These are phyloP conservation scores for Nigrograna mackinnonii DNA, from an alignment of 2,329 filamentous ascomycete species.

Conservation along the genomic window DNA sequence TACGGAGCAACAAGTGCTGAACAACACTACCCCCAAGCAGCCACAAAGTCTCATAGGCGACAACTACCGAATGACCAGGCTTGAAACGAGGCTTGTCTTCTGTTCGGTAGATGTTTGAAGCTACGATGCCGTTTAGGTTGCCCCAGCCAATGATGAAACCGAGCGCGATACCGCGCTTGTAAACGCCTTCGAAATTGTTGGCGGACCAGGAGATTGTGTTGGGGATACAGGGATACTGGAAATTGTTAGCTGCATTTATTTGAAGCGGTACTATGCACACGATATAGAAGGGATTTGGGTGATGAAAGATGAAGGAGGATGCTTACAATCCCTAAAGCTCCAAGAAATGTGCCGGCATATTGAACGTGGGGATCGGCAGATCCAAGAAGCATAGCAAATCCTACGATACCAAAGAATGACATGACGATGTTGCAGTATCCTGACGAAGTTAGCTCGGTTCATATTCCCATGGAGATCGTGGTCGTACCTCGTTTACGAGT, in stretches of 20 bases:
- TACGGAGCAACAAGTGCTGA: slow-evolving; percentile 63
- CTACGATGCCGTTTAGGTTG: slow-evolving; percentile 88
- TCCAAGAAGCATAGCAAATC: slow-evolving; percentile 79
- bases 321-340: slow-evolving; percentile 83
- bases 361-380: slow-evolving; percentile 67
- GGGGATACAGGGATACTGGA: slow-evolving; percentile 81
- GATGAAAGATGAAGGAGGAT: too few species aligned
- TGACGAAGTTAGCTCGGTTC: too few species aligned
- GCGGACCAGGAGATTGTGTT: slow-evolving; percentile 88
- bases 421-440: slow-evolving; percentile 78
- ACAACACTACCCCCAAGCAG: slow-evolving; percentile 70
- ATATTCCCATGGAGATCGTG: too few species aligned
- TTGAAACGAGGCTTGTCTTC: slow-evolving; percentile 67
- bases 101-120: slow-evolving; percentile 74
- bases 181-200: slow-evolving; percentile 89
- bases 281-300: too few species aligned
- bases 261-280: too few species aligned
- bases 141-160: slow-evolving; percentile 91
- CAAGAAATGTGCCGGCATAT: slow-evolving; percentile 84
- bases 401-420: slow-evolving; percentile 71
- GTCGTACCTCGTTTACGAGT: slow-evolving; percentile 71
- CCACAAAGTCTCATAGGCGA: slow-evolving; percentile 73
- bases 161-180: slow-evolving; percentile 85
- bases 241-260: too few species aligned
- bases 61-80: slow-evolving; percentile 73